Evolutionary conservation across 352 stramenopile genomes (phyloP).

Genomic region (Thraustochytrium sp.): DNA sequence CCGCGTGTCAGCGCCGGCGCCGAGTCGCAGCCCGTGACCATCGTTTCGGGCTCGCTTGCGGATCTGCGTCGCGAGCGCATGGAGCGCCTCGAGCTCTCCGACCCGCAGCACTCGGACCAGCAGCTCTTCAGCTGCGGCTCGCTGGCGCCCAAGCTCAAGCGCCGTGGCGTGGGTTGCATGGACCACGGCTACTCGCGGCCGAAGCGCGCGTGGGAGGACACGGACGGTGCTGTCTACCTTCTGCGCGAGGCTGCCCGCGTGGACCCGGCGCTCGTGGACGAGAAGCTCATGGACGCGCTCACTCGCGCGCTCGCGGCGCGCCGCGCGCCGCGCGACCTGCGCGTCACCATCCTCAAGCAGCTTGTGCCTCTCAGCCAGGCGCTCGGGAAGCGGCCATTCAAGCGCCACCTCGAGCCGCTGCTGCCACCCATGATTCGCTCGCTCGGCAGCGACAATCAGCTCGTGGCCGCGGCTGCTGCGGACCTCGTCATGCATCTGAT

Average conservation of each 20-base stretch:
- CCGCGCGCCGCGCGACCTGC: constrained; percentile 63
- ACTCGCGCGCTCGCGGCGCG: constrained; percentile 68
- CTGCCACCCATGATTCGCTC: constrained; percentile 47
- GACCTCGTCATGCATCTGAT: constrained; percentile 69
- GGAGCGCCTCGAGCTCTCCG: neutral
- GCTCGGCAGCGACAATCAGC: constrained; percentile 54
- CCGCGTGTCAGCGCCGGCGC: constrained; percentile 31
- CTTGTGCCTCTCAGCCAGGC: constrained; percentile 63
- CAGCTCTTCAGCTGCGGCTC: constrained; percentile 90
- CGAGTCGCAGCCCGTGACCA: neutral
- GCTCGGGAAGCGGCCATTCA: constrained; percentile 71
- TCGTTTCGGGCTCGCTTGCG: neutral
- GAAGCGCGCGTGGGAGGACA: constrained; percentile 85
- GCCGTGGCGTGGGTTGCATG: constrained; percentile 66
- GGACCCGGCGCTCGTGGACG: neutral
- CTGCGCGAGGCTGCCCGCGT: constrained; percentile 70
- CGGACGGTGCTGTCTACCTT: constrained; percentile 90
- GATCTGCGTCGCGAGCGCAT: neutral
- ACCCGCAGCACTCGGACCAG: constrained; percentile 69
- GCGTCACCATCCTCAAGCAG: constrained; percentile 76
- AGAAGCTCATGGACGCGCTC: constrained; percentile 56
- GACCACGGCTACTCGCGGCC: constrained; percentile 68
- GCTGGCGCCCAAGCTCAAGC: constrained; percentile 84
- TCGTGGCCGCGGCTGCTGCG: constrained; percentile 64
- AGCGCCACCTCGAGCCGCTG: constrained; percentile 71